Conservation (phyloP, 139 green algal genomes). For the Closterium sp. region DNA sequence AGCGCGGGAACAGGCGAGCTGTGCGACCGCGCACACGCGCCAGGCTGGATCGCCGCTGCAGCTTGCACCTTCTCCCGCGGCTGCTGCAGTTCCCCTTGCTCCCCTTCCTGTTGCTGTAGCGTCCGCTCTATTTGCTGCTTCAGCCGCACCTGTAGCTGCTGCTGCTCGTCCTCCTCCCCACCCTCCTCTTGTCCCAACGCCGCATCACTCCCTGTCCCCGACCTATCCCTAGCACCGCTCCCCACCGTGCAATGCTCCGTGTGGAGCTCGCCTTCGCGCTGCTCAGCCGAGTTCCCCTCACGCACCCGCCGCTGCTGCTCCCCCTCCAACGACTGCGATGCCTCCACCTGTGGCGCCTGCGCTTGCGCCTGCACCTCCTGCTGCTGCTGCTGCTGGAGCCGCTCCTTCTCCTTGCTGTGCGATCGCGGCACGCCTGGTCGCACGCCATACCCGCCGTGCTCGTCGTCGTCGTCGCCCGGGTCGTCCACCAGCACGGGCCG, state of each 20-base stretch:
- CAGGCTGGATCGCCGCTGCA: background rate
- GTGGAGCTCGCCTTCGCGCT: background rate
- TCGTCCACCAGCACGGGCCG: background rate
- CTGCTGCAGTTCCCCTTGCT: background rate
- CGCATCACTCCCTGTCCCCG: background rate
- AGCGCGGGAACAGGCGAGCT: background rate
- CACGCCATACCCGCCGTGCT: background rate
- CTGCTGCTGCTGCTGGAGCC: background rate
- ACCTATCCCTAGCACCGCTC: background rate
- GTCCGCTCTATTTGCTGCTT: background rate
- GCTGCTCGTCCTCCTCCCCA: background rate
- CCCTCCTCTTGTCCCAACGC: background rate
- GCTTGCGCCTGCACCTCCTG: background rate
- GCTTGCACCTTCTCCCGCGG: background rate
- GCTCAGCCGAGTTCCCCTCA: background rate
- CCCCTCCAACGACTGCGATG: background rate
- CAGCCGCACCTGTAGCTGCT: background rate
- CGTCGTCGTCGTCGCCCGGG: background rate
- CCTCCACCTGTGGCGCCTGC: background rate
- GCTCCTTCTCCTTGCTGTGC: background rate
- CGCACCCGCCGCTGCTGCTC: background rate
- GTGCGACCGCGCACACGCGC: background rate
- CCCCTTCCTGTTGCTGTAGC: background rate
- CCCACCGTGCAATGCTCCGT: background rate
- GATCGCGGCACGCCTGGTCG: background rate